Percentiles rank a stretch among this genome's conserved stretches.
Conservation (phyloP, 2,329 filamentous ascomycete genomes). For the Graphium sp. region DNA sequence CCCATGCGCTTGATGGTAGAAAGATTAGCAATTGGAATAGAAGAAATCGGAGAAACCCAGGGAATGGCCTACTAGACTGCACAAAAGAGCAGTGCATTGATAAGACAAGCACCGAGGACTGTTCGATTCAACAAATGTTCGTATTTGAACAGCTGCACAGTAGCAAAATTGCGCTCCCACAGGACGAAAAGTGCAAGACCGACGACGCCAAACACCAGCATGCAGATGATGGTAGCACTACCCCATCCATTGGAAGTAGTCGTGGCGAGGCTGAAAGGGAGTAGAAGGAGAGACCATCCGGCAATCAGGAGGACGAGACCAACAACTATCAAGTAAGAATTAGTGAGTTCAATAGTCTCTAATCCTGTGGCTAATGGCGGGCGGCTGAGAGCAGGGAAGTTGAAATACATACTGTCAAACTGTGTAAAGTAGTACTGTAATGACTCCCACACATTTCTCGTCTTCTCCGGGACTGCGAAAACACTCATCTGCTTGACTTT, state of each 20-base stretch:
- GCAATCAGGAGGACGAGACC: constrained; percentile 34
- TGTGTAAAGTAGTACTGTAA: constrained; percentile 34
- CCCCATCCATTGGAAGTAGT: constrained; percentile 19
- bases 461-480: constrained; percentile 21
- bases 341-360: constrained; percentile 7
- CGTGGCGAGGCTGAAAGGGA: constrained; percentile 26
- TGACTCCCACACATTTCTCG: constrained; percentile 26
- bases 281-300: constrained; percentile 31
- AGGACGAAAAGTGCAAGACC: constrained; percentile 30
- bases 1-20: constrained; percentile 21
- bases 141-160: constrained; percentile 38
- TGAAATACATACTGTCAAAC: constrained; percentile 35
- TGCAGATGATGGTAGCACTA: constrained; percentile 25
- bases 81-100: constrained; percentile 18
- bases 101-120: constrained; percentile 24
- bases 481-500: constrained; percentile 31
- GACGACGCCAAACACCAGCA: constrained; percentile 30
- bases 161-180: constrained; percentile 40
- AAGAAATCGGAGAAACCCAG: neutral
- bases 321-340: constrained; percentile 13
- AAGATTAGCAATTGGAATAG: no score
- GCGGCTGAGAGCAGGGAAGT: no score
- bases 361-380: neutral
- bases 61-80: neutral
- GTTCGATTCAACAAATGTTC: constrained; percentile 28